Conservation (phyloP, 176 grass and related monocot genomes). For the Oryza nivara region DNA sequence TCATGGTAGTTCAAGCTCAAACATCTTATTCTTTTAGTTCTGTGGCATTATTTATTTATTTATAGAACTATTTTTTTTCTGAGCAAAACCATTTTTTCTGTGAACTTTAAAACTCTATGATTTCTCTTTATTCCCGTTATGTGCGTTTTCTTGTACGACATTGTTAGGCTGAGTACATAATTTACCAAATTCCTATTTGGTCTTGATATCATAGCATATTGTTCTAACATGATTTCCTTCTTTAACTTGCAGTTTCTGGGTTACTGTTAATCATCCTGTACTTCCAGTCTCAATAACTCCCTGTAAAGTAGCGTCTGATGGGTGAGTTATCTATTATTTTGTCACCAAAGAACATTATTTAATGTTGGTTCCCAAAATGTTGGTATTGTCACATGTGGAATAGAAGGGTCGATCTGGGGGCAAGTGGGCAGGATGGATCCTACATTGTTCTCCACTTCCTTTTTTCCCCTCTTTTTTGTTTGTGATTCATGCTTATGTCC, state of each 20-base stretch:
- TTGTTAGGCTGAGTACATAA: not conserved
- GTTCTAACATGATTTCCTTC: slow-evolving; percentile 46
- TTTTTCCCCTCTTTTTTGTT: slow-evolving; percentile 28
- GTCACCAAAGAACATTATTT: slow-evolving; percentile 20
- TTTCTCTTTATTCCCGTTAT: slow-evolving; percentile 8
- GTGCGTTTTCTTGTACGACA: not conserved
- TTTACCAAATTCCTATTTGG: slow-evolving; percentile 3
- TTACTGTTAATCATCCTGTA: slow-evolving; percentile 61
- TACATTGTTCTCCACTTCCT: not conserved
- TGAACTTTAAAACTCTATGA: not conserved
- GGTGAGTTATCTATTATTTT: slow-evolving; percentile 60
- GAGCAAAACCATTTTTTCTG: not conserved
- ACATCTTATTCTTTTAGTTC: not conserved
- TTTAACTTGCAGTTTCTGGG: slow-evolving; percentile 74
- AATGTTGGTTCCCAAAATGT: not conserved
- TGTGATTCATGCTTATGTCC: slow-evolving; percentile 49
- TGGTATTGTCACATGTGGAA: not conserved
- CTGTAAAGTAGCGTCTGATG: slow-evolving; percentile 48
- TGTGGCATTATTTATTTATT: slow-evolving; percentile 8
- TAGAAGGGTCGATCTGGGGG: not conserved
- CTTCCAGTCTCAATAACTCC: slow-evolving; percentile 55
- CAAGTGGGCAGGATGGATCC: not conserved
- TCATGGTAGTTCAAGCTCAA: not conserved
- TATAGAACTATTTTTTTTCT: not conserved
- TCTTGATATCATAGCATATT: slow-evolving; percentile 22